phyloP scores from a whole-genome alignment of 352 stramenopile genomes.

The Pilasporangium apinafurcum region DNA sequence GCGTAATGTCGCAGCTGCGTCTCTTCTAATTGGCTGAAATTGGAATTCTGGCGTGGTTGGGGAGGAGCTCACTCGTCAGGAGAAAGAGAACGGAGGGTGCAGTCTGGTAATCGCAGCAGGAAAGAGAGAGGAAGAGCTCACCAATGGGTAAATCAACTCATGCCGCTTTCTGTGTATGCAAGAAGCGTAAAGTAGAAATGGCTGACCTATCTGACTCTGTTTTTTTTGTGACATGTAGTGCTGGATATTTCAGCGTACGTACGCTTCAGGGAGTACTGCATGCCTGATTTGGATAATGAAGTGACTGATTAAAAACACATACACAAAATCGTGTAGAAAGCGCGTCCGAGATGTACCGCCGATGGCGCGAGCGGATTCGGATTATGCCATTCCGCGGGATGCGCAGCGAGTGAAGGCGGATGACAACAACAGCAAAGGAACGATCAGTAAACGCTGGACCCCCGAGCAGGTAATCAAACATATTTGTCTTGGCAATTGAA shows the following conservation, averaged over 20 bases:
- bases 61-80: too few species aligned
- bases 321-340: too few species aligned
- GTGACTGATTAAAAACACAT: too few species aligned
- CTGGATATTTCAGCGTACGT: slow-evolving; percentile 9
- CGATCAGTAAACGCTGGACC: slow-evolving; percentile 68
- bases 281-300: neutral
- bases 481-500: neutral
- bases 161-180: neutral
- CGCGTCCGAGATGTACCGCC: slow-evolving; percentile 14
- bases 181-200: neutral
- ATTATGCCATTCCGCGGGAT: slow-evolving; percentile 32
- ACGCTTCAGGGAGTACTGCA: neutral
- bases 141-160: too few species aligned
- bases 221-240: neutral
- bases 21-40: neutral
- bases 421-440: slow-evolving; percentile 35
- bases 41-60: too few species aligned
- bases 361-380: slow-evolving; percentile 3
- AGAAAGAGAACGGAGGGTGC: too few species aligned
- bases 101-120: too few species aligned
- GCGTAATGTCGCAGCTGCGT: too few species aligned
- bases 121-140: neutral
- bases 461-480: slow-evolving; percentile 71
- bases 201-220: neutral
- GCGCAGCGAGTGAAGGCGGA: slow-evolving; percentile 34